Evolutionary conservation across 2,329 filamentous ascomycete species (phyloP).

Genomic region (Sclerotinia nivalis): DNA sequence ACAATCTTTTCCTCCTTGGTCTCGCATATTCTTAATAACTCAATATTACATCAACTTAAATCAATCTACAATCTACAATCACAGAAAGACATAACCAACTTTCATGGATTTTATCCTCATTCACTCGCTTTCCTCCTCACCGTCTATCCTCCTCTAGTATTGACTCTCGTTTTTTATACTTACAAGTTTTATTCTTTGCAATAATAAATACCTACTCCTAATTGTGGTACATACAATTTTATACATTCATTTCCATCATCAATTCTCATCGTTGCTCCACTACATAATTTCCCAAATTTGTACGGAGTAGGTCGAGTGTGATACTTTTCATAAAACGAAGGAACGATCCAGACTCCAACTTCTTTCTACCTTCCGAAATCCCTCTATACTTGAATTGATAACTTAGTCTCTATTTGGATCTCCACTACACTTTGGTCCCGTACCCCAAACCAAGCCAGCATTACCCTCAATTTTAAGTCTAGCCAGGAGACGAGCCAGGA

Average conservation of each 20-base stretch:
- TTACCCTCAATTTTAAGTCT: background rate
- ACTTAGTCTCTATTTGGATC: background rate
- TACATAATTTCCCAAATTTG: background rate
- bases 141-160: background rate
- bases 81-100: background rate
- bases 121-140: background rate
- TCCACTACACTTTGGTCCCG: conserved; percentile 12
- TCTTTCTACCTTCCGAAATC: background rate
- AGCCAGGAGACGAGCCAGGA: background rate
- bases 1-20: background rate
- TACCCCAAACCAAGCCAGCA: background rate
- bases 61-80: background rate
- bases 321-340: conserved; percentile 5
- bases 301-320: background rate
- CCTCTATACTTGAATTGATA: background rate
- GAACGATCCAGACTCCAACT: conserved; percentile 12
- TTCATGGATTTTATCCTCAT: conserved; percentile 10
- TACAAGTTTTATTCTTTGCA: background rate
- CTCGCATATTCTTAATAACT: background rate
- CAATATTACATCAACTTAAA: background rate
- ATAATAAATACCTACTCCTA: background rate
- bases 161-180: background rate
- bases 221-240: background rate
- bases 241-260: background rate
- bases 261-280: background rate